These are phyloP conservation scores for Gracilariopsis chorda DNA, from an alignment of 23 red algal species.

Conservation along the genomic window DNA sequence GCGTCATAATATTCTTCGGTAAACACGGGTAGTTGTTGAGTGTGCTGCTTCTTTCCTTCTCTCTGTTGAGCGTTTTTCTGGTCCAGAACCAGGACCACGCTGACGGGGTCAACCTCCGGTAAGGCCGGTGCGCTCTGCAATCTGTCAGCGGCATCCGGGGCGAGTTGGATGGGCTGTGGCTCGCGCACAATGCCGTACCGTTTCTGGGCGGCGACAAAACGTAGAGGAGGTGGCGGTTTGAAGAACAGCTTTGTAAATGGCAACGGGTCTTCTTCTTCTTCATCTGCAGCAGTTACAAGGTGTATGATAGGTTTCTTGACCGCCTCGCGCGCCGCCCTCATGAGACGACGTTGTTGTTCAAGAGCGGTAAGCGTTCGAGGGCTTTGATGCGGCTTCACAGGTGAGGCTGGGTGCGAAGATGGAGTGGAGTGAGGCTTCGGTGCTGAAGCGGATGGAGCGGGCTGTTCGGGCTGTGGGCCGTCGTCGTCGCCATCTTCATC, in stretches of 20 bases:
- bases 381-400: no score
- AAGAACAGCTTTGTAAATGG: slow-evolving; percentile 38
- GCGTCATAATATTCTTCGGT: slow-evolving; percentile 24
- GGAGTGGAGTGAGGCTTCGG: not conserved
- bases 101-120: slow-evolving; percentile 22
- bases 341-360: slow-evolving; percentile 30
- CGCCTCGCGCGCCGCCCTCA: slow-evolving; percentile 18
- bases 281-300: not conserved
- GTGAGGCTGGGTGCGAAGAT: not conserved
- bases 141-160: slow-evolving; percentile 16
- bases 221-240: not conserved
- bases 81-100: slow-evolving; percentile 28
- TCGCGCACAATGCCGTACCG: slow-evolving; percentile 27
- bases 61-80: slow-evolving; percentile 2
- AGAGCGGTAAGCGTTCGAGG: not conserved
- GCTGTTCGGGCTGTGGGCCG: not conserved
- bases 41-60: not conserved
- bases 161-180: not conserved
- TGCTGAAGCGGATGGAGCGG: not conserved
- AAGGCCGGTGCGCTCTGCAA: not conserved
- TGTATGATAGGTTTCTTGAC: not conserved
- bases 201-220: slow-evolving; percentile 1
- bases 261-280: slow-evolving; percentile 17
- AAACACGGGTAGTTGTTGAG: not conserved
- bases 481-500: slow-evolving; percentile 47